Evolutionary conservation across 108 stramenopile genomes (phyloP), one percentile per base, ranked within the genome.

Genomic region (Aureococcus anophagefferens): DNA sequence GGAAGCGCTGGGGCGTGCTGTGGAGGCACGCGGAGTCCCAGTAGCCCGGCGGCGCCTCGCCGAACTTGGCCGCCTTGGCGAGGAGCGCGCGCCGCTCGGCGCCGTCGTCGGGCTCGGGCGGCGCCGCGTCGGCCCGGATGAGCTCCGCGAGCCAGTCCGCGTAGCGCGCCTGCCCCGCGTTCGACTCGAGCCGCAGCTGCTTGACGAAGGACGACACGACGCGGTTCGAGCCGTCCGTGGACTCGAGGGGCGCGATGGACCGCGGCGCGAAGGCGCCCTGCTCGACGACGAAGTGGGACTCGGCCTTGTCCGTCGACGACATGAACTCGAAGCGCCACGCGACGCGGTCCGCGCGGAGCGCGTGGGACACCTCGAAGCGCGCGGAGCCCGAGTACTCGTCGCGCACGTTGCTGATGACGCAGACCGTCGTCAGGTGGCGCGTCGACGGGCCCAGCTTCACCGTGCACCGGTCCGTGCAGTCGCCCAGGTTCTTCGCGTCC

Each of bases 151-250:
- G 72, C 34, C 76, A 72, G 30, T 76, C 40, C 3, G 75, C 33
- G 21, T 33, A 34, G 16, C 44, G 51, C 18, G 51, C 30, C 59
- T 67, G 35, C 35, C 70, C 66, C 51, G 66, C 66, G 35, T 59
- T 76, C 62, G 36, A 31, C 30, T 79, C 75, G 35, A 79, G 30
- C 32, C 78, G 64, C 33, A 72, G 25, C 33, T 76, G 35, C 75
- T 79, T 79, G 0, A 79, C 78, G 65, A 67, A 76, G 21, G 75
- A 76, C 71, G 72, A 73, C 3, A 79, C 29, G 29, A 72, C 78
- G 18, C 75, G 71, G 44, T 34, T 72, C 28, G 75, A 72, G 3
- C 44, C 72, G 51, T 79, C 29, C 21, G 44, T 66, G 5, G 16
- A 36, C 71, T 79, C 78, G 13, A 79, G 70, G 29, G 70, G 71